Conservation (phyloP, 176 grass and related monocot species). For the Chrysopogon serrulatus region DNA sequence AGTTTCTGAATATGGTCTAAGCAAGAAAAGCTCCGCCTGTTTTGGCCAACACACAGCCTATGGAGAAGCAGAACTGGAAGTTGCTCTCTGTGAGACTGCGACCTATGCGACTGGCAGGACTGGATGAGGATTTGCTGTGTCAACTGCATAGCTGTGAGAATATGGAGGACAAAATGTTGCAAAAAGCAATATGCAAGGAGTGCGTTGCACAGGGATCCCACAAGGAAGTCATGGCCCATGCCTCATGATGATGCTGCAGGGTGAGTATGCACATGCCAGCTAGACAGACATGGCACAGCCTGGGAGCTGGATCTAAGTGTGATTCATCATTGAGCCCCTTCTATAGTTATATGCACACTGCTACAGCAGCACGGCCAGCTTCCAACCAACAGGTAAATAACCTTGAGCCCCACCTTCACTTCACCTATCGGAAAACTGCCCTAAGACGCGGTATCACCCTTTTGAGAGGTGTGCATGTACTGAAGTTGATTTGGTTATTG, state of each 20-base stretch:
- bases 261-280: not conserved
- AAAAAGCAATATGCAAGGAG: not conserved
- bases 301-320: not conserved
- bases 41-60: not conserved
- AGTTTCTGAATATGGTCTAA: slow-evolving; percentile 11
- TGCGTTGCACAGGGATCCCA: not conserved
- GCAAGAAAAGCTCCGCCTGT: not conserved
- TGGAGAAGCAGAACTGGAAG: not conserved
- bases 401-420: not conserved
- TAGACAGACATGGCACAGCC: not conserved
- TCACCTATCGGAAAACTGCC: not conserved
- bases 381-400: not conserved
- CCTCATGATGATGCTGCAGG: not conserved
- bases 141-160: not conserved
- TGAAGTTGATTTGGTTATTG: not conserved
- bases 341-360: not conserved
- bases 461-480: not conserved
- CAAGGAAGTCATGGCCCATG: not conserved
- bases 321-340: not conserved
- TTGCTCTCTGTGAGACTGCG: not conserved
- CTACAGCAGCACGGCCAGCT: not conserved
- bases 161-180: not conserved
- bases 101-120: not conserved
- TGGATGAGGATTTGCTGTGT: not conserved
- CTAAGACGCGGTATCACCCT: not conserved